These are phyloP conservation scores for Lodderomyces beijingensis DNA, from an alignment of 1,139 yeast genomes.

Conservation along the genomic window DNA sequence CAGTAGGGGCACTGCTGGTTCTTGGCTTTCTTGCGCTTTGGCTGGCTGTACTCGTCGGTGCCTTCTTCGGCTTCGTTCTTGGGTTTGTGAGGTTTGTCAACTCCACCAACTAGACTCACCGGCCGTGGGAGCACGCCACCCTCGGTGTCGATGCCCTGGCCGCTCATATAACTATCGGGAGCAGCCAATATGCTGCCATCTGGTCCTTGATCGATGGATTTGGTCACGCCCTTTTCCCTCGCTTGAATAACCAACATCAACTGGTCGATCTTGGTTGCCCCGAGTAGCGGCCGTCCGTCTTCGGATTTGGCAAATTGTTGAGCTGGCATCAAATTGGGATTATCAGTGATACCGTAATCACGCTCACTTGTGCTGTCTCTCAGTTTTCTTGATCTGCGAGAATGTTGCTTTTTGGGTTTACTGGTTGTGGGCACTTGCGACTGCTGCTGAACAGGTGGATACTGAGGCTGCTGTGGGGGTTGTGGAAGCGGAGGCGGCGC, in stretches of 20 bases:
- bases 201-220: slow-evolving; percentile 55
- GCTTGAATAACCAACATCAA: slow-evolving; percentile 89
- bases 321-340: slow-evolving; percentile 33
- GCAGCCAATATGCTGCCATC: slow-evolving; percentile 55
- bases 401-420: slow-evolving; percentile 1
- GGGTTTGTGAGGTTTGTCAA: slow-evolving; percentile 57
- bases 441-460: slow-evolving; percentile 2
- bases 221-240: slow-evolving; percentile 66
- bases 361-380: slow-evolving; percentile 1
- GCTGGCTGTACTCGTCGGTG: slow-evolving; percentile 15
- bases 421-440: not conserved
- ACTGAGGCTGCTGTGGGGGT: slow-evolving; percentile 5
- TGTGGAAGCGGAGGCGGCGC: slow-evolving; percentile 2
- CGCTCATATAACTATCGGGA: slow-evolving; percentile 53
- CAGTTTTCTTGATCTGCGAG: slow-evolving; percentile 6
- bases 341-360: slow-evolving; percentile 6
- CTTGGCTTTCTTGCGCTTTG: slow-evolving; percentile 38
- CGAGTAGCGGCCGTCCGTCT: slow-evolving; percentile 66
- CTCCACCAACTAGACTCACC: slow-evolving; percentile 75
- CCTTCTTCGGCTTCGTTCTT: slow-evolving; percentile 11
- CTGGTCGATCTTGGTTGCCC: slow-evolving; percentile 86
- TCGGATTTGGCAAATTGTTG: slow-evolving; percentile 45
- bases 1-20: slow-evolving; percentile 69
- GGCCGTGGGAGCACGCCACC: slow-evolving; percentile 51
- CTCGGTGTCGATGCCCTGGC: slow-evolving; percentile 24